phyloP scores from a whole-genome alignment of 1,284 basidiomycete genomes.

The Ganoderma boninense region DNA sequence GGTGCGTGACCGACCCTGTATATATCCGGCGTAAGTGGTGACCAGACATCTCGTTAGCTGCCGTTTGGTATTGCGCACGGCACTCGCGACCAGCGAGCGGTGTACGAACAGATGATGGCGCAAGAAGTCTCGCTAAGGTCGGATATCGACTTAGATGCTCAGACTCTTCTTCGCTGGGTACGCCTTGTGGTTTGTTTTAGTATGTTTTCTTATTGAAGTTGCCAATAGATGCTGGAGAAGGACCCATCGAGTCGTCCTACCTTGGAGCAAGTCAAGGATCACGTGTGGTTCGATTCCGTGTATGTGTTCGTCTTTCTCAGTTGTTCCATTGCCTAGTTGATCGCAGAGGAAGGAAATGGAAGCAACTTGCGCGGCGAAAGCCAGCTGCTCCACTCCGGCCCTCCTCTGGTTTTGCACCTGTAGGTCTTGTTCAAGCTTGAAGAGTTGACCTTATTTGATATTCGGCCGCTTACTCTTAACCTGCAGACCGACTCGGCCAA shows the following conservation, averaged over 20 bases:
- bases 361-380: conserved; percentile 17
- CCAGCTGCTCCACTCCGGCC: conserved; percentile 7
- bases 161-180: conserved; percentile 30
- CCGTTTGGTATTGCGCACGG: conserved; percentile 28
- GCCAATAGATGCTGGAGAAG: conserved; percentile 36
- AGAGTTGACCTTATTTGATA: neutral
- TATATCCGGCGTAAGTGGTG: neutral
- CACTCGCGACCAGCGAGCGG: conserved; percentile 14
- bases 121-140: conserved; percentile 16
- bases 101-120: conserved; percentile 15
- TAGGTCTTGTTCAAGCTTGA: neutral
- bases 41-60: conserved; percentile 22
- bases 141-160: conserved; percentile 22
- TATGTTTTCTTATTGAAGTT: neutral
- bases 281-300: conserved; percentile 35
- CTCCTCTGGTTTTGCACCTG: conserved; percentile 12
- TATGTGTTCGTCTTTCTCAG: conserved; percentile 17
- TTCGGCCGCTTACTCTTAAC: neutral
- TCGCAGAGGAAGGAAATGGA: conserved; percentile 15
- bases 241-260: conserved; percentile 32
- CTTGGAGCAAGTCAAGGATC: conserved; percentile 34
- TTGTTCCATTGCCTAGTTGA: neutral
- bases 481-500: conserved; percentile 14
- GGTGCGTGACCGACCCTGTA: conserved; percentile 21
- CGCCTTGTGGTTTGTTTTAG: neutral